phyloP scores from a whole-genome alignment of 2,329 filamentous ascomycete species.

The Coniella lustricola region DNA sequence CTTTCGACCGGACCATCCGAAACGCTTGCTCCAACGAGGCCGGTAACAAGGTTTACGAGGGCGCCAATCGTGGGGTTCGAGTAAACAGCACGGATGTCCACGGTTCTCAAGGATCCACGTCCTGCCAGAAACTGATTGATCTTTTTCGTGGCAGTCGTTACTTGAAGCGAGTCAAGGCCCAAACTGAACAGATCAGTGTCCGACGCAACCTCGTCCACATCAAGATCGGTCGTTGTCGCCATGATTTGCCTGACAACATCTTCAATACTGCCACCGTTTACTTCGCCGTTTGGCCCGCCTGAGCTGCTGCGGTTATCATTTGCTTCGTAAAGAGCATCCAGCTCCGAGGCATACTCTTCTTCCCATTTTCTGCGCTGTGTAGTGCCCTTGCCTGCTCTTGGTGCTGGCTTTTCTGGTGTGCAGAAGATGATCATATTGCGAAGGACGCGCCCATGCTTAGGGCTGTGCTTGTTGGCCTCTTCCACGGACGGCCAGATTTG shows the following conservation, averaged over 20 bases:
- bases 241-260: conserved; percentile 4
- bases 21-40: background rate
- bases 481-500: conserved; percentile 4
- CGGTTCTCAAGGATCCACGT: background rate
- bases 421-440: conserved; percentile 33
- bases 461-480: conserved; percentile 10
- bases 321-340: conserved; percentile 32
- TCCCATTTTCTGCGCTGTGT: conserved; percentile 33
- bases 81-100: conserved; percentile 3
- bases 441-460: conserved; percentile 38
- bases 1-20: background rate
- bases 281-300: background rate
- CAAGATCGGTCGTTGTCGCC: background rate
- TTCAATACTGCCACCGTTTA: background rate
- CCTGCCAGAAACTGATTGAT: background rate
- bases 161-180: conserved; percentile 8
- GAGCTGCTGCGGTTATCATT: background rate
- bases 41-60: background rate
- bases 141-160: background rate
- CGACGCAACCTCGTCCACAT: background rate
- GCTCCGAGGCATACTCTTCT: conserved; percentile 34
- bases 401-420: conserved; percentile 33
- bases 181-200: conserved; percentile 7
- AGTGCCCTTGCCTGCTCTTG: conserved; percentile 37
- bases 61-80: conserved; percentile 1